Evolutionary conservation across 208 protist species (phyloP), one percentile per base, ranked within the genome.

Genomic region (Wallacemonas sp.): DNA sequence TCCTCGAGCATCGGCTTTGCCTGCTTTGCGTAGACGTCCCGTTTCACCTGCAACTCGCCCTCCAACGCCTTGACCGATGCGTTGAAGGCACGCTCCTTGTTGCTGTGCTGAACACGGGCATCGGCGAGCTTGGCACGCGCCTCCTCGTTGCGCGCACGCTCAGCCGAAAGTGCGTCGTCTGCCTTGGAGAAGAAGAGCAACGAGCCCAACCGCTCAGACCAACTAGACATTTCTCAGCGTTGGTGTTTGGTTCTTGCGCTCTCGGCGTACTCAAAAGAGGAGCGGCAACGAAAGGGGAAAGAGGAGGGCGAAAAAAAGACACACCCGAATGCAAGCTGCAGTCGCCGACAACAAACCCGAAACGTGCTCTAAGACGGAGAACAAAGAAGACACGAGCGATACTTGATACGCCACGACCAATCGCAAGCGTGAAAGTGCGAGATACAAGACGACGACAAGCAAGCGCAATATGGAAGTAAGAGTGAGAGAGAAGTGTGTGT

Each of bases 61-160:
- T 96, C 81, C 0, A 89, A 39, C 23, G 60, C 44, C 2, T 73
- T 39, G 32, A 86, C 60, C 30, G 66, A 55, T 2, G 39, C 48
- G 29, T 68, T 63, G 19, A 64, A 61, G 1, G 19, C 55, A 16
- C 68, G 61, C 61, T 92, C 80, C 34, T 86, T 73, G 41, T 75
- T 76, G 32, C 64, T 65, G 56, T 83, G 74, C 23, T 68, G 58
- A 29, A 90, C 41, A 6, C 75, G 77, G 6, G 61, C 64, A 16
- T 66, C 66, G 8, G 72, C 65, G 9, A 88, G 57, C 44, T 85
- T 81, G 2, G 72, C 72, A 0, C 76, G 71, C 1, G 86, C 82
- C 72, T 85, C 81, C 52, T 83, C 86, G 34, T 95, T 95, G 54
- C 90, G 84, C n/a, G 78, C 87, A 12, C 65, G 54, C 49, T 95